Conservation (phyloP, 352 stramenopile genomes). For the Phytophthora foliorum region DNA sequence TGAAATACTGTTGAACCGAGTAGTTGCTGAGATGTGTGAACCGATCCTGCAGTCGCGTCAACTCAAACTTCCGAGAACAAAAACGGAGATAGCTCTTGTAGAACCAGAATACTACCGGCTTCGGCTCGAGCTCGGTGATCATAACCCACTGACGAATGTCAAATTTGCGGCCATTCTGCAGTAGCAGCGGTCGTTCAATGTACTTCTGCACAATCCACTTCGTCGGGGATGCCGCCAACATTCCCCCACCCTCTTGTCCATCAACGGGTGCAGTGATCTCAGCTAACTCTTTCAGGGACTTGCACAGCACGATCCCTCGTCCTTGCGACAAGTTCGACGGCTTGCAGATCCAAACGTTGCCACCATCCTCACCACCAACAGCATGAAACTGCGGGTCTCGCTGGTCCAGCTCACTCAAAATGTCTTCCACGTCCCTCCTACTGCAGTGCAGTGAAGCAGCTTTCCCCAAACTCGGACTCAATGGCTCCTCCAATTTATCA, state of each 20-base stretch:
- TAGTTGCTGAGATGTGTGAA: constrained; percentile 89
- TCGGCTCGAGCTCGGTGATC: constrained; percentile 65
- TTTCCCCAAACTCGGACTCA: not conserved
- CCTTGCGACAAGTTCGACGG: constrained; percentile 81
- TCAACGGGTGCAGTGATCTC: constrained; percentile 12
- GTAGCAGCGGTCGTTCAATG: constrained; percentile 77
- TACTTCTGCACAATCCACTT: constrained; percentile 90
- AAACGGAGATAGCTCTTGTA: constrained; percentile 82
- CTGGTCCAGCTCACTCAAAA: constrained; percentile 37
- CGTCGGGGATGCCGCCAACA: not conserved
- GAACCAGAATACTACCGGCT: constrained; percentile 72
- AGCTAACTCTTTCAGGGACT: constrained; percentile 42
- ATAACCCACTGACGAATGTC: constrained; percentile 91
- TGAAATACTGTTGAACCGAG: constrained; percentile 80
- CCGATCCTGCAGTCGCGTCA: constrained; percentile 53
- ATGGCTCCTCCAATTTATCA: too few relatives aligned
- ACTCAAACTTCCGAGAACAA: constrained; percentile 63
- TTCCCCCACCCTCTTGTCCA: not conserved
- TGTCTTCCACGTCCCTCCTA: constrained; percentile 1
- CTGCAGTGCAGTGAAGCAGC: constrained; percentile 5
- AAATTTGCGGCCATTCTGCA: constrained; percentile 76
- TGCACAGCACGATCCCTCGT: constrained; percentile 69
- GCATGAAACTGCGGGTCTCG: constrained; percentile 60
- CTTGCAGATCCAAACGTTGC: constrained; percentile 87
- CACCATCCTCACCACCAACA: constrained; percentile 20